Percentiles rank a stretch among this genome's conserved stretches.
Evolutionary conservation across 108 stramenopile species (phyloP).

Genomic region (Fragilariopsis cylindrus): DNA sequence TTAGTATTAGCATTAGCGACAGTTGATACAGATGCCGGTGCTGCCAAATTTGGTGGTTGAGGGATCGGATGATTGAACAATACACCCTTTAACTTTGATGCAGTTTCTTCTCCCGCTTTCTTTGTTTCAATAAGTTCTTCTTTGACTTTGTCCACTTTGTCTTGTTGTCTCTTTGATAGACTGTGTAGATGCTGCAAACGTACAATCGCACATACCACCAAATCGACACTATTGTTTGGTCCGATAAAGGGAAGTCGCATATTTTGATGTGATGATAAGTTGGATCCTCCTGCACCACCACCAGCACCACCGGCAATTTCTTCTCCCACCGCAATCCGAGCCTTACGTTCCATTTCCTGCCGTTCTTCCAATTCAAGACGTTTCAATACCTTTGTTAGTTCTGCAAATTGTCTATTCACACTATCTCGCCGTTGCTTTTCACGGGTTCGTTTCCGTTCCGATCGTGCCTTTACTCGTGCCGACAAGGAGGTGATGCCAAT

Average conservation of each 20-base stretch:
- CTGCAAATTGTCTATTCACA: conserved; percentile 72
- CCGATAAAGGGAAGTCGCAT: neutral
- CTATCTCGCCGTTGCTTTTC: conserved; percentile 80
- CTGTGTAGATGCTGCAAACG: conserved; percentile 47
- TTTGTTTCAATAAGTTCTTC: conserved; percentile 54
- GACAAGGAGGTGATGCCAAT: neutral
- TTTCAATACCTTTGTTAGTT: conserved; percentile 58
- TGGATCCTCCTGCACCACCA: too few relatives aligned
- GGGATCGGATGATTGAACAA: conserved; percentile 4
- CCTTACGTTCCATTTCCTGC: conserved; percentile 21
- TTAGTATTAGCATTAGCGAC: too few relatives aligned
- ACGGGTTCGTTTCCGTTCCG: conserved; percentile 78
- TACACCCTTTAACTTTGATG: conserved; percentile 35
- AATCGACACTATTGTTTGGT: conserved; percentile 69
- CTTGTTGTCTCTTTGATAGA: conserved; percentile 36
- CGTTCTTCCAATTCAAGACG: conserved; percentile 50
- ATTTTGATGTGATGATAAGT: neutral
- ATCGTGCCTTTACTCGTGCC: conserved; percentile 39
- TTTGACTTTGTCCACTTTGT: conserved; percentile 52
- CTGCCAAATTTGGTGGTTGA: neutral
- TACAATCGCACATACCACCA: conserved; percentile 70
- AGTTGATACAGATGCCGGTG: neutral
- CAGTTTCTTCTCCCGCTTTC: conserved; percentile 52
- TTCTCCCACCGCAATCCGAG: conserved; percentile 11
- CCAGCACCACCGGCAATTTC: neutral